Evolutionary conservation across 2,329 filamentous ascomycete genomes (phyloP).

Genomic region (Xylariaceae sp.): DNA sequence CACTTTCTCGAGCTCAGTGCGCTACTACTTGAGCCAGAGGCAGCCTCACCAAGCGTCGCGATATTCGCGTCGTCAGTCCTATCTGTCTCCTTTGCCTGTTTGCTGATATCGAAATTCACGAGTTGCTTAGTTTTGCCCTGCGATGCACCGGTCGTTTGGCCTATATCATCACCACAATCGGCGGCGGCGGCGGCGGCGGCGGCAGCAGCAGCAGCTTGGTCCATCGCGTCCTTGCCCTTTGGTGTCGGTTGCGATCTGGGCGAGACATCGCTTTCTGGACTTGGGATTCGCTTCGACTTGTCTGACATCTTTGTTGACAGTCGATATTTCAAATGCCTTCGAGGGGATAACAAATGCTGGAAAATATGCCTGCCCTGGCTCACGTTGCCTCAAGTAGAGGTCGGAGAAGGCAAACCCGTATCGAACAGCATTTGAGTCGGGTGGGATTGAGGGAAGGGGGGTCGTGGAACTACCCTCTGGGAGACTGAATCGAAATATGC

Average conservation of each 20-base stretch:
- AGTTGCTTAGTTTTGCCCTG: constrained; percentile 12
- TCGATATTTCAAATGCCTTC: constrained; percentile 5
- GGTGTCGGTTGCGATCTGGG: constrained; percentile 25
- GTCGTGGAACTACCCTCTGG: constrained; percentile 4
- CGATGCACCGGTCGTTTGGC: constrained; percentile 10
- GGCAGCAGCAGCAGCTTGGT: constrained; percentile 5
- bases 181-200: not conserved
- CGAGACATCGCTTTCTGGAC: constrained; percentile 28
- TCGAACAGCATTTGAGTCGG: constrained; percentile 33
- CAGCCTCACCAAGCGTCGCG: constrained; percentile 33
- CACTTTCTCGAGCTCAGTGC: constrained; percentile 38
- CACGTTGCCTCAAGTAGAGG: constrained; percentile 39
- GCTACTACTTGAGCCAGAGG: constrained; percentile 33
- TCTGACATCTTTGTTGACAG: constrained; percentile 26
- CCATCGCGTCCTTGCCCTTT: constrained; percentile 26
- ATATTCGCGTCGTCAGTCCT: constrained; percentile 30
- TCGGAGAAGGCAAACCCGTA: constrained; percentile 38
- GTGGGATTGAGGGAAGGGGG: constrained; percentile 5
- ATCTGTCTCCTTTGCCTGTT: constrained; percentile 24
- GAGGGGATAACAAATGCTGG: constrained; percentile 9
- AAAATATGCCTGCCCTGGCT: constrained; percentile 32
- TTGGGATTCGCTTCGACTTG: constrained; percentile 20
- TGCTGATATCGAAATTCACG: constrained; percentile 15
- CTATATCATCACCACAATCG: not conserved
- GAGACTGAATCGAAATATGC: not conserved